These are phyloP conservation scores for Colletotrichum melonis DNA, from an alignment of 2,329 filamentous ascomycete species.

Conservation along the genomic window DNA sequence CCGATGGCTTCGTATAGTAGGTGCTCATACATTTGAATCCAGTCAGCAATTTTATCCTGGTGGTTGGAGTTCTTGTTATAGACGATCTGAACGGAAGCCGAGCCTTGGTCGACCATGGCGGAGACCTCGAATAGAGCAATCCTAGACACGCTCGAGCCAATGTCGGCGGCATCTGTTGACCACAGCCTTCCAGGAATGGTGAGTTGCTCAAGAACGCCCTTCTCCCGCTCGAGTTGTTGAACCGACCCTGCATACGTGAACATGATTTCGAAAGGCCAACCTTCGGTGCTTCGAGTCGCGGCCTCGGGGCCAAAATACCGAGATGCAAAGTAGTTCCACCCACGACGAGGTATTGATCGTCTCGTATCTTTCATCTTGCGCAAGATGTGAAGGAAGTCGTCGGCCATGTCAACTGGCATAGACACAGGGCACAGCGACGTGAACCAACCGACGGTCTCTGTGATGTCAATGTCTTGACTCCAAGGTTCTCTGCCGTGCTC, in stretches of 20 bases:
- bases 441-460: conserved; percentile 71
- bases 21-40: conserved; percentile 60
- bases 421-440: conserved; percentile 66
- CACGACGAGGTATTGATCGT: conserved; percentile 54
- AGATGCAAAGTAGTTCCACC: conserved; percentile 61
- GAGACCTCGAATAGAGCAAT: conserved; percentile 64
- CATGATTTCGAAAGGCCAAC: conserved; percentile 67
- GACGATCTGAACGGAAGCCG: conserved; percentile 57
- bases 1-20: conserved; percentile 57
- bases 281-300: conserved; percentile 45
- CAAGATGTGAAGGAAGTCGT: conserved; percentile 63
- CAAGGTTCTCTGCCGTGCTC: conserved; percentile 60
- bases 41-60: conserved; percentile 55
- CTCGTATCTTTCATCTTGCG: conserved; percentile 66
- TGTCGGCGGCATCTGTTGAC: conserved; percentile 53
- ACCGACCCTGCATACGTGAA: conserved; percentile 66
- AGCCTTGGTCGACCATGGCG: conserved; percentile 57
- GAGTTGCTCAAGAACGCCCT: conserved; percentile 62
- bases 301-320: conserved; percentile 51
- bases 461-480: conserved; percentile 60
- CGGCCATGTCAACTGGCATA: conserved; percentile 52
- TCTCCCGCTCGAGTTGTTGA: conserved; percentile 59
- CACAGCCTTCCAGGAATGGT: conserved; percentile 52
- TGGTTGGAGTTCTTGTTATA: conserved; percentile 56
- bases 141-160: conserved; percentile 58